phyloP scores from a whole-genome alignment of 805 yeast species.

The Sugiyamaella qingdaonensis region DNA sequence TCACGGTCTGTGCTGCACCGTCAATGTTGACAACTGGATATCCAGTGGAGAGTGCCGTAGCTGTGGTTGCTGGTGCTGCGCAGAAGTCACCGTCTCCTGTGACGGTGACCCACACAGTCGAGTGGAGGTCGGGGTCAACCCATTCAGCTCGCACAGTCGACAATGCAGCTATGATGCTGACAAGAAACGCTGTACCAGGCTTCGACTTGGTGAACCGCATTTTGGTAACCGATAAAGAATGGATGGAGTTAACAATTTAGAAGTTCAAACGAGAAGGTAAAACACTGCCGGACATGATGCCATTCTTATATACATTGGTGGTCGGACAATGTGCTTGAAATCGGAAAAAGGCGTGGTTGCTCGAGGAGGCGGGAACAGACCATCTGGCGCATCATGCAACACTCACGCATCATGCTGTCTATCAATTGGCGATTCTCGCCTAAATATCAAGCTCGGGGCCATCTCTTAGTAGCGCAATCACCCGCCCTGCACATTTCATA shows the following conservation, averaged over 20 bases:
- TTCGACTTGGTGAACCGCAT: neutral
- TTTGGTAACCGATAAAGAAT: neutral
- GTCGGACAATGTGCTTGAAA: no score
- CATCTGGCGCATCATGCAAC: neutral
- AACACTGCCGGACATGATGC: no score
- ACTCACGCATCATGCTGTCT: neutral
- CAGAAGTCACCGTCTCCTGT: conserved; percentile 18
- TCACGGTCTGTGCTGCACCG: conserved; percentile 19
- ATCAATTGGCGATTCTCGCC: neutral
- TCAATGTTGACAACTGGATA: conserved; percentile 26
- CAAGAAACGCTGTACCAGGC: neutral
- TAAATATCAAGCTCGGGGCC: no score
- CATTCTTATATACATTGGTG: no score
- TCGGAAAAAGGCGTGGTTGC: neutral
- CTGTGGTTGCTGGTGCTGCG: conserved; percentile 10
- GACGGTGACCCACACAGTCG: conserved; percentile 18
- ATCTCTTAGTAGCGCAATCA: neutral
- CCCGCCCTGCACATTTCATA: neutral
- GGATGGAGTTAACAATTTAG: neutral
- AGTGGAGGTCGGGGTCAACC: conserved; percentile 10
- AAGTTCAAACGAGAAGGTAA: neutral
- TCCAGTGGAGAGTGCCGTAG: conserved; percentile 9
- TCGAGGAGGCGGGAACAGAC: neutral
- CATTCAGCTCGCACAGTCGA: conserved; percentile 1
- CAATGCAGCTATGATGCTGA: conserved; percentile 3